phyloP scores from a whole-genome alignment of 441 rosid species.

The Theobroma grandiflorum region DNA sequence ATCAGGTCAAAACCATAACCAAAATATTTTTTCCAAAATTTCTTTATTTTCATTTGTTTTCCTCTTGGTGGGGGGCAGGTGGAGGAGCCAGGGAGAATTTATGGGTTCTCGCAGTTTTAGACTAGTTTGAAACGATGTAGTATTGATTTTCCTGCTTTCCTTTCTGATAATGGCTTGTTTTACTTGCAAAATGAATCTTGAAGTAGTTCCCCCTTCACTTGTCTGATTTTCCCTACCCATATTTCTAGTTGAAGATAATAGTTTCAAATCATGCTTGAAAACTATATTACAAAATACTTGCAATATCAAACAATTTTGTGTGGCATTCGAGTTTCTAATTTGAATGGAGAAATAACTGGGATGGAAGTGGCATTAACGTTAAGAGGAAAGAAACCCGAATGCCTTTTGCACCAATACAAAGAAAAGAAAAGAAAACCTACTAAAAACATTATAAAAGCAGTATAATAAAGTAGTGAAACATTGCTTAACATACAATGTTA shows the following conservation, averaged over 20 bases:
- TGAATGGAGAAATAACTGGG: background rate
- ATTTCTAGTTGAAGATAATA: background rate
- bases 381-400: background rate
- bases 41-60: too few species aligned
- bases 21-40: too few species aligned
- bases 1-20: background rate
- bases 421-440: background rate
- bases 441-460: too few species aligned
- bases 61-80: too few species aligned
- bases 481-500: too few species aligned
- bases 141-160: background rate
- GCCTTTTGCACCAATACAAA: background rate
- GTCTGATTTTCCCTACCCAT: background rate
- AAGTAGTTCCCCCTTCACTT: background rate
- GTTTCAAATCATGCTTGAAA: background rate
- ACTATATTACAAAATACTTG: background rate
- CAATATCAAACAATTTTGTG: background rate
- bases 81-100: background rate
- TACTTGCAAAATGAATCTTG: slow-evolving; percentile 4
- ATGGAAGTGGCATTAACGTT: background rate
- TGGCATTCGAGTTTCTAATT: background rate
- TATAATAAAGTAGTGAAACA: too few species aligned
- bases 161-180: background rate
- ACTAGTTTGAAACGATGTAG: background rate
- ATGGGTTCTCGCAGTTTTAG: background rate